Evolutionary conservation across 2,329 filamentous ascomycete species (phyloP).

Genomic region (Peltaster fructicola): DNA sequence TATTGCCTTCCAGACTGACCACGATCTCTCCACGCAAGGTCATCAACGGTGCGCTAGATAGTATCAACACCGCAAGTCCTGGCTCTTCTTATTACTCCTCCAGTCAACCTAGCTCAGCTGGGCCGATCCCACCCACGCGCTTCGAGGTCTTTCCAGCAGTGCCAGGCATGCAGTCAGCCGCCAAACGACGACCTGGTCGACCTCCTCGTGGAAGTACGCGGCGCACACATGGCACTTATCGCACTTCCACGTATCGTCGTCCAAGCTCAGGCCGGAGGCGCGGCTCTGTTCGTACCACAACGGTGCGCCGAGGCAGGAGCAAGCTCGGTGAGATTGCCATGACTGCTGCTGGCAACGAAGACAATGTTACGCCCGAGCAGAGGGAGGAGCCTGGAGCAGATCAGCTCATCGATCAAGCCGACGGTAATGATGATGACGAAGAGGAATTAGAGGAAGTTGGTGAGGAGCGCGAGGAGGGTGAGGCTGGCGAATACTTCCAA

Average conservation of each 20-base stretch:
- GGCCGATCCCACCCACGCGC: constrained; percentile 46
- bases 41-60: constrained; percentile 10
- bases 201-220: constrained; percentile 12
- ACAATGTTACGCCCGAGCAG: constrained; percentile 4
- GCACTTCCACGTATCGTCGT: no score
- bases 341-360: constrained; percentile 11
- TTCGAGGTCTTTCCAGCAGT: constrained; percentile 66
- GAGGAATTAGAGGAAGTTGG: constrained; percentile 13
- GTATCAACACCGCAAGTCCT: constrained; percentile 2
- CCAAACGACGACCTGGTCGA: constrained; percentile 17
- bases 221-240: constrained; percentile 6
- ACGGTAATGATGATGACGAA: constrained; percentile 14
- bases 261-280: no score
- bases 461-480: constrained; percentile 9
- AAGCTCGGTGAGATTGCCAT: constrained; percentile 23
- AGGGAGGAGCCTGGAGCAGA: constrained; percentile 14
- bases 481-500: no score
- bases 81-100: constrained; percentile 8
- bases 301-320: constrained; percentile 23
- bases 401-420: constrained; percentile 12
- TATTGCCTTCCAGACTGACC: no score
- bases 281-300: constrained; percentile 5
- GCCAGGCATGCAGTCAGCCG: constrained; percentile 25
- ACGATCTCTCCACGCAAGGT: constrained; percentile 16
- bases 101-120: constrained; percentile 15